These are phyloP conservation scores for Gossypium anomalum DNA, from an alignment of 345 rosid species.

Conservation along the genomic window DNA sequence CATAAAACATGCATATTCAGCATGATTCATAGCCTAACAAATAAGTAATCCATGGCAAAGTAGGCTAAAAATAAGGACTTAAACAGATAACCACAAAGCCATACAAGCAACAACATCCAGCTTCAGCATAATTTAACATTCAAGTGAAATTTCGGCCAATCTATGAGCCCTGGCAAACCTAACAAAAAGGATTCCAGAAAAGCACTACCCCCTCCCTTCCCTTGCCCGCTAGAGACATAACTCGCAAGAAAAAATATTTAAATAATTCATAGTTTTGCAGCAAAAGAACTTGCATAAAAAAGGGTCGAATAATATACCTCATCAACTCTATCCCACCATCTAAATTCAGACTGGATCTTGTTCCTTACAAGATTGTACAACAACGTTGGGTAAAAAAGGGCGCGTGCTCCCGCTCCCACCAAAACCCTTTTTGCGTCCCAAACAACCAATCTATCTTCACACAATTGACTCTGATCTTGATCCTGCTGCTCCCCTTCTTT, in stretches of 20 bases:
- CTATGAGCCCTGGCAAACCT: not conserved
- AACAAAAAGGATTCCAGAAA: not conserved
- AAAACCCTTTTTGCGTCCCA: slow-evolving; percentile 52
- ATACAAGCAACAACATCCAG: not conserved
- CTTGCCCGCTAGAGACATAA: not conserved
- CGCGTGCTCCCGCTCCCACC: slow-evolving; percentile 67
- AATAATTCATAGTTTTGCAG: not conserved
- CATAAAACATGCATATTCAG: not conserved
- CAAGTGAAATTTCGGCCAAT: not conserved
- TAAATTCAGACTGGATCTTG: slow-evolving; percentile 59
- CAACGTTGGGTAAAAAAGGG: slow-evolving; percentile 61
- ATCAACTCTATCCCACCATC: slow-evolving; percentile 72
- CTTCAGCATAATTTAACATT: not conserved
- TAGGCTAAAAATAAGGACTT: not conserved
- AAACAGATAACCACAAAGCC: not conserved
- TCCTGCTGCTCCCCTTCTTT: slow-evolving; percentile 17
- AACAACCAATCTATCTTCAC: slow-evolving; percentile 17
- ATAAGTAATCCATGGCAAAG: slow-evolving; percentile 15
- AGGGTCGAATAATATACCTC: slow-evolving; percentile 30
- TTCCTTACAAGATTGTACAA: slow-evolving; percentile 55
- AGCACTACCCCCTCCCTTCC: not conserved
- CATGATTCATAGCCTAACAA: not conserved
- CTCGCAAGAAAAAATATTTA: not conserved
- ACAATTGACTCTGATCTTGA: slow-evolving; percentile 1
- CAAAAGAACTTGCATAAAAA: not conserved